Evolutionary conservation across 129 eudicot genomes (phyloP).

Genomic region (Flaveria trinervia): DNA sequence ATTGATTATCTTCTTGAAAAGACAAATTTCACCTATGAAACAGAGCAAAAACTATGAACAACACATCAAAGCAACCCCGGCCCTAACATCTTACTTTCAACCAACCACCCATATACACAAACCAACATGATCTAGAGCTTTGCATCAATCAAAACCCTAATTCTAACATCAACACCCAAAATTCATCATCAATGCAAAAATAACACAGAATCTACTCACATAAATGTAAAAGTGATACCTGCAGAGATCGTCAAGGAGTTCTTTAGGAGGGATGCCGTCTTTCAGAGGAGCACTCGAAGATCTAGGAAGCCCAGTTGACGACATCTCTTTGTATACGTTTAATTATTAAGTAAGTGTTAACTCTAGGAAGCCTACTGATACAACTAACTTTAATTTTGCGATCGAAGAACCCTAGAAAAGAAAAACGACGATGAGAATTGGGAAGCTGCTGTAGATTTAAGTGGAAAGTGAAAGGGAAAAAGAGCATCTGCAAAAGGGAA

Average conservation of each 20-base stretch:
- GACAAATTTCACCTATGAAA: not conserved
- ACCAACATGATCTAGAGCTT: not conserved
- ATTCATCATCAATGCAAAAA: constrained; percentile 6
- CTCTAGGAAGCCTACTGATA: constrained; percentile 14
- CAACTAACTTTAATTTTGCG: constrained; percentile 17
- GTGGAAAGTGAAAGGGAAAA: constrained; percentile 19
- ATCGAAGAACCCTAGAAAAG: constrained; percentile 32
- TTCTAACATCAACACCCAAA: not conserved
- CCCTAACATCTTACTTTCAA: not conserved
- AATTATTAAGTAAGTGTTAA: constrained; percentile 12
- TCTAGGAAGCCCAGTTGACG: constrained; percentile 69
- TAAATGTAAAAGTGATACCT: constrained; percentile 46
- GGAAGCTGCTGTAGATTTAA: constrained; percentile 14
- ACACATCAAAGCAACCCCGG: not conserved
- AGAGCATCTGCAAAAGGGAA: not conserved
- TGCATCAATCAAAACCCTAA: constrained; percentile 21
- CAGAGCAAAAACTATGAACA: not conserved
- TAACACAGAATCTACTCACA: not conserved
- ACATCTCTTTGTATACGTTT: constrained; percentile 14
- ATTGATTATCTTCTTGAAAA: not conserved
- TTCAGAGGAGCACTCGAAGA: constrained; percentile 73
- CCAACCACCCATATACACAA: not conserved
- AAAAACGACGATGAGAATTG: constrained; percentile 16
- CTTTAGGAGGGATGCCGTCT: constrained; percentile 95
- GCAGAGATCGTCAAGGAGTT: constrained; percentile 99